Evolutionary conservation across 78 protist species (phyloP), one percentile per base, ranked within the genome.

Genomic region (Dictyostelium discoideum): DNA sequence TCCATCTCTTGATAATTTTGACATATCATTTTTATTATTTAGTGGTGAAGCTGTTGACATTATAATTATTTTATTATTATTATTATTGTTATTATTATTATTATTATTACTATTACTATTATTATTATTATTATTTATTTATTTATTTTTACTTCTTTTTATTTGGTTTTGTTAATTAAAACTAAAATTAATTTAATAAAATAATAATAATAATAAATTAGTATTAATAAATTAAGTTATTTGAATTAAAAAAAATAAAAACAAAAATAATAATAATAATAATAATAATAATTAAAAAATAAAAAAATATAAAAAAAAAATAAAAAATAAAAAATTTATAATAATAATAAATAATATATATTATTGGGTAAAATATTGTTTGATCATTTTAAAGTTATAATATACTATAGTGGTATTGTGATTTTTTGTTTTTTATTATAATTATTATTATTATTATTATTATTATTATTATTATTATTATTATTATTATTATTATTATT

Each of bases 41-140:
- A 40, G 22, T 42, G 87, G 78, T 83, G 87, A 83, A 7, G 86
- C n/a, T 44, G 85, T 42, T 79, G 85, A 79, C 85, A 79, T 79
- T 79, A 16, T 44, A 69, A 20, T 24, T 65, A 65, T n/a, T n/a
- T 22, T 63, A 63, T 6, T 63, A 63, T 20, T 63, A 22, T 20
- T 63, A 63, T 2, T 20, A 13, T 72, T 72, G 1, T 22, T 72
- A 29, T 72, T 72, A 29, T 22, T 72, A 29, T 76, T 32, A 9
- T 76, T n/a, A 65, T 22, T 63, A 63, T 6, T 63, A 63, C 6
- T 63, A 22, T 20, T 63, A 63, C 5, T 20, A 13, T 72, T 72
- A 13, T 22, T 72, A 29, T 72, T 72, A 29, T 22, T 72, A 29
- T 76, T 32, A 9, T 76, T 76, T 76, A 14, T 76, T 37, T 26